Evolutionary conservation across 2,329 filamentous ascomycete species (phyloP).

Genomic region (Coleophoma eucalyptorum): DNA sequence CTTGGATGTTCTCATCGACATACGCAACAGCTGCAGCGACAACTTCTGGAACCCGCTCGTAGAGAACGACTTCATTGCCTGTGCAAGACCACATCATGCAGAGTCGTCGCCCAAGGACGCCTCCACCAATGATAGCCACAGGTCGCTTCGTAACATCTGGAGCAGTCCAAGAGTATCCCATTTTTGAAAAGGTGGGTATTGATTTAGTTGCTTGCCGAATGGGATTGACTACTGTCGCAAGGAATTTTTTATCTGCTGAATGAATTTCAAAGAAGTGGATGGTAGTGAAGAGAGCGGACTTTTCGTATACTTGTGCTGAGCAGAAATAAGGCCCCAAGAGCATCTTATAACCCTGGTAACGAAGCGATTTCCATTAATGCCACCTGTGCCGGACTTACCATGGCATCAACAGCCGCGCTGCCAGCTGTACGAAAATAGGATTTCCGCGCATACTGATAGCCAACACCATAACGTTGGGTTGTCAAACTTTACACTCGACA

Average conservation of each 20-base stretch:
- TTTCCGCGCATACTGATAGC: no score
- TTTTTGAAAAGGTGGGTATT: neutral
- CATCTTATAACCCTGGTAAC: no score
- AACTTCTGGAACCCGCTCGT: constrained; percentile 35
- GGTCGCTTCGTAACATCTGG: constrained; percentile 23
- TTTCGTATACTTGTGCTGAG: no score
- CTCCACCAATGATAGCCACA: constrained; percentile 35
- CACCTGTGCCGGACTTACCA: neutral
- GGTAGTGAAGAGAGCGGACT: no score
- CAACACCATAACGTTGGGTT: no score
- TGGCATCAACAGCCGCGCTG: neutral
- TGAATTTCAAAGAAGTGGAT: no score
- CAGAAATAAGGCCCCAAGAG: no score
- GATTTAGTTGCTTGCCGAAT: no score
- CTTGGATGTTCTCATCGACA: constrained; percentile 30
- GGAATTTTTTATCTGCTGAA: no score
- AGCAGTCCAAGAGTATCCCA: constrained; percentile 7
- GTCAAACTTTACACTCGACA: neutral
- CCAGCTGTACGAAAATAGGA: no score
- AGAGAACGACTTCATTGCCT: constrained; percentile 38
- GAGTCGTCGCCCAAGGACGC: constrained; percentile 39
- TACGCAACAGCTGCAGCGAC: constrained; percentile 34
- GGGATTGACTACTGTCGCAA: no score
- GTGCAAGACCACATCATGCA: constrained; percentile 35
- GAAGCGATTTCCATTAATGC: neutral